Base-by-base conservation (phyloP, 2,329 filamentous ascomycete genomes). In the Colletotrichum horii region DNA sequence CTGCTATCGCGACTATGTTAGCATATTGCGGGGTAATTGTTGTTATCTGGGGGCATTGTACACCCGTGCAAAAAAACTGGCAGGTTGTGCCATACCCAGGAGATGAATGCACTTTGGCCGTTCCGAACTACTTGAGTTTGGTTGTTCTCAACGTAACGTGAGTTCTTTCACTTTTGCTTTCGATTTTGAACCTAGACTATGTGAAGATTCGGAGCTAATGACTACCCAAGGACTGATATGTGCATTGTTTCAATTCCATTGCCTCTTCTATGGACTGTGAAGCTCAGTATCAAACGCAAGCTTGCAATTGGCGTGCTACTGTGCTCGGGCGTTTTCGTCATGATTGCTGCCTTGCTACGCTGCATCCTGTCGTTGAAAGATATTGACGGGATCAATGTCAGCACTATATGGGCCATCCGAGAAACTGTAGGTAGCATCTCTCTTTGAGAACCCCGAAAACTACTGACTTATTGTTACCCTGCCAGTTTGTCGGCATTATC, bases 311-410 rank as follows among this genome's bases (percentile, higher is more conserved):
- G 82, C 2, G 34, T 85, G 6, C 80, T 86, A 0, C 84, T 88
- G 14, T 87, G 84, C 66, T 84, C 85, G 4, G 85, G 86, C 5
- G 52, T 87, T n/a, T 87, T 87, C 74, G 83, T 87, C 70, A 86
- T 87, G 75, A 77, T 84, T 9, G 85, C 85, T 26, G 83, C 85
- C 2, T 76, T 87, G 0, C 79, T 88, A 43, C 85, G 86, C n/a
- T 87, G 84, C 70, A 75, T 86, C 43, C 76, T 85, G 6, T 85
- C 83, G 15, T 79, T 88, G 1, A 76, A 80, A 30, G 79, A 83
- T 30, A 83, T 85, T 48, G 62, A 83, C 22, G 81, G 80, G 19
- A 84, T 86, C 78, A 85, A 86, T 72, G 77, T 81, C 3, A 83
- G 82, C 28, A 85, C 84, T 1, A 85, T 86, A 24, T 87, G 85